Evolutionary conservation across 2,329 filamentous ascomycete genomes (phyloP).

Genomic region (Alternaria longipes): DNA sequence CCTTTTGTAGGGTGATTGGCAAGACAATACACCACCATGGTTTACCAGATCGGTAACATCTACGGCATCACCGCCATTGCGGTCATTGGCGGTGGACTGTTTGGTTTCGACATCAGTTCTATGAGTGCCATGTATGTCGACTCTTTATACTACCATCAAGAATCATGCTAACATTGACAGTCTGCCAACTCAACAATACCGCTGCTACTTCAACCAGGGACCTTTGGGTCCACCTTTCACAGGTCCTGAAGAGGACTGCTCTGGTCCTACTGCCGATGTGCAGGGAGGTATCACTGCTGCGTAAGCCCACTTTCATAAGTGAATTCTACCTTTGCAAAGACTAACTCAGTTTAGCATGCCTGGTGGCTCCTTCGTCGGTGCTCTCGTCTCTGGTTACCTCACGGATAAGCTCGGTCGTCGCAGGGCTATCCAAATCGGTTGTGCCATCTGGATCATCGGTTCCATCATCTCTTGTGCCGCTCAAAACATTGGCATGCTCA

Average conservation of each 20-base stretch:
- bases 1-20: background rate
- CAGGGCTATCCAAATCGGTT: slow-evolving; percentile 62
- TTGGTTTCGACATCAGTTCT: slow-evolving; percentile 81
- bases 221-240: slow-evolving; percentile 46
- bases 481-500: slow-evolving; percentile 74
- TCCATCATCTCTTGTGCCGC: slow-evolving; percentile 70
- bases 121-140: slow-evolving; percentile 65
- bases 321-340: background rate
- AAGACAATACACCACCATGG: slow-evolving; percentile 19
- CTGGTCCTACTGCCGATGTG: slow-evolving; percentile 61
- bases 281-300: slow-evolving; percentile 68
- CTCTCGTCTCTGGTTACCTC: slow-evolving; percentile 66
- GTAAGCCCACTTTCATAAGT: background rate
- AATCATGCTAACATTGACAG: slow-evolving; percentile 49
- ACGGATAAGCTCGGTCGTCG: slow-evolving; percentile 67
- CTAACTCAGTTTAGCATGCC: slow-evolving; percentile 61
- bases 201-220: slow-evolving; percentile 73
- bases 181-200: slow-evolving; percentile 73
- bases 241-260: slow-evolving; percentile 55
- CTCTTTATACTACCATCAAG: no score
- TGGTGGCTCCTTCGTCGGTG: slow-evolving; percentile 73
- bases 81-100: slow-evolving; percentile 72
- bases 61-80: slow-evolving; percentile 67
- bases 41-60: slow-evolving; percentile 62
- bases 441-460: slow-evolving; percentile 65